Evolutionary conservation across 2,329 filamentous ascomycete species (phyloP).

Genomic region (Xylariaceae sp.): DNA sequence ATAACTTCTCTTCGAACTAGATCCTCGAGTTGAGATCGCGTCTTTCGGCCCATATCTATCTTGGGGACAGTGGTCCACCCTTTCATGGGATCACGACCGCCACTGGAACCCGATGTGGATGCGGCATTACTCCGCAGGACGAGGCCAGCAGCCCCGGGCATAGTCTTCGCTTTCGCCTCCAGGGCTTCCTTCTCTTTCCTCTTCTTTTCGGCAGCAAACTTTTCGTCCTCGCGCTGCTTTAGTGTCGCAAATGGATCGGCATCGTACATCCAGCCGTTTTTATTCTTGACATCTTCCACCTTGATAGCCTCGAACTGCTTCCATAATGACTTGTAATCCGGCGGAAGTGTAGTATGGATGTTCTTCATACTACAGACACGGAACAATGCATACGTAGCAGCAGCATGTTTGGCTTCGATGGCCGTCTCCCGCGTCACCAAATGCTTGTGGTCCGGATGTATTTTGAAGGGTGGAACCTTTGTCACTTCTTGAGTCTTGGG

Average conservation of each 20-base stretch:
- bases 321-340: slow-evolving; percentile 85
- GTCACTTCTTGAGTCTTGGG: slow-evolving; percentile 75
- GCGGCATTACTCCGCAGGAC: slow-evolving; percentile 44
- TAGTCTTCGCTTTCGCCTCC: slow-evolving; percentile 61
- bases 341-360: slow-evolving; percentile 88
- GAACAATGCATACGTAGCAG: slow-evolving; percentile 85
- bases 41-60: slow-evolving; percentile 85
- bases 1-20: slow-evolving; percentile 70
- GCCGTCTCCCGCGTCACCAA: slow-evolving; percentile 71
- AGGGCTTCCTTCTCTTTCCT: slow-evolving; percentile 63
- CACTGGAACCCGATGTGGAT: slow-evolving; percentile 30
- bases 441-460: slow-evolving; percentile 70
- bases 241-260: slow-evolving; percentile 85
- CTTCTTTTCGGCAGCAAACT: slow-evolving; percentile 71
- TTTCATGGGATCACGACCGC: slow-evolving; percentile 50
- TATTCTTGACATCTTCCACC: slow-evolving; percentile 70
- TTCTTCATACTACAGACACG: slow-evolving; percentile 94
- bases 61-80: slow-evolving; percentile 82
- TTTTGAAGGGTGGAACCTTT: slow-evolving; percentile 72
- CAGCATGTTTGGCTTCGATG: slow-evolving; percentile 87
- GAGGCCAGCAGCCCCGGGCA: slow-evolving; percentile 53
- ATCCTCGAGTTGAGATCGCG: slow-evolving; percentile 70
- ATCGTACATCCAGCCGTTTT: slow-evolving; percentile 86
- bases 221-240: slow-evolving; percentile 73
- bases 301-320: slow-evolving; percentile 84